Evolutionary conservation across 2,329 filamentous ascomycete species (phyloP).

Genomic region (Tolypocladium ophioglossoides): DNA sequence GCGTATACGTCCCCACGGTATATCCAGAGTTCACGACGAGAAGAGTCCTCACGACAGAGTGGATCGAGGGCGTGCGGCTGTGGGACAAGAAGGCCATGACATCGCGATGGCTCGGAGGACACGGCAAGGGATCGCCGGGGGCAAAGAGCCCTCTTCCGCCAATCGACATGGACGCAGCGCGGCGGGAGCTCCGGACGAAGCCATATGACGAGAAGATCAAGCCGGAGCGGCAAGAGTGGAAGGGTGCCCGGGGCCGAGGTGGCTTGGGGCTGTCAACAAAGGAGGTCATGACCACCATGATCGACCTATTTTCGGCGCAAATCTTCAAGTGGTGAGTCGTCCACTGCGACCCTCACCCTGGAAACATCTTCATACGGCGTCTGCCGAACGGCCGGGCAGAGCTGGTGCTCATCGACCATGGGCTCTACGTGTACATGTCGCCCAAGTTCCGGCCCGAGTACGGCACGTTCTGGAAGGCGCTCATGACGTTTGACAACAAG

Average conservation of each 20-base stretch:
- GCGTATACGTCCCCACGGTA: slow-evolving; percentile 81
- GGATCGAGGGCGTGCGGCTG: slow-evolving; percentile 88
- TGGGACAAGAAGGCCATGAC: slow-evolving; percentile 85
- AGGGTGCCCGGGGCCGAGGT: slow-evolving; percentile 58
- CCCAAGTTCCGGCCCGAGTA: slow-evolving; percentile 80
- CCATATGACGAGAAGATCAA: slow-evolving; percentile 56
- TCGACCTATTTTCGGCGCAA: slow-evolving; percentile 92
- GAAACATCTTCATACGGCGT: slow-evolving; percentile 92
- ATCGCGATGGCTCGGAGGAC: slow-evolving; percentile 66
- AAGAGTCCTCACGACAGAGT: slow-evolving; percentile 87
- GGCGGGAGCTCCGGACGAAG: slow-evolving; percentile 36
- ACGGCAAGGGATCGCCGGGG: slow-evolving; percentile 67
- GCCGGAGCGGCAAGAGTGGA: slow-evolving; percentile 71
- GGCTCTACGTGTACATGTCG: slow-evolving; percentile 86
- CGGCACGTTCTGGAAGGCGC: slow-evolving; percentile 81
- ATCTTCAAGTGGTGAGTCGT: slow-evolving; percentile 97
- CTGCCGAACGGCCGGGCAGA: slow-evolving; percentile 73
- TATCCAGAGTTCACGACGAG: slow-evolving; percentile 74
- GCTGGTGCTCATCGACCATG: slow-evolving; percentile 93
- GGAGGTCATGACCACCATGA: slow-evolving; percentile 92
- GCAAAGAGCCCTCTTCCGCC: slow-evolving; percentile 52
- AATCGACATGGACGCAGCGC: slow-evolving; percentile 35
- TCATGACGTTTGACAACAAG: slow-evolving; percentile 87
- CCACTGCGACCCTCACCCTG: slow-evolving; percentile 94
- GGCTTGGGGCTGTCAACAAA: slow-evolving; percentile 75